Percentiles rank a stretch among this genome's conserved stretches.
Evolutionary conservation across 495 filamentous ascomycete species (phyloP).

Genomic region (Aspergillus kassunensis): DNA sequence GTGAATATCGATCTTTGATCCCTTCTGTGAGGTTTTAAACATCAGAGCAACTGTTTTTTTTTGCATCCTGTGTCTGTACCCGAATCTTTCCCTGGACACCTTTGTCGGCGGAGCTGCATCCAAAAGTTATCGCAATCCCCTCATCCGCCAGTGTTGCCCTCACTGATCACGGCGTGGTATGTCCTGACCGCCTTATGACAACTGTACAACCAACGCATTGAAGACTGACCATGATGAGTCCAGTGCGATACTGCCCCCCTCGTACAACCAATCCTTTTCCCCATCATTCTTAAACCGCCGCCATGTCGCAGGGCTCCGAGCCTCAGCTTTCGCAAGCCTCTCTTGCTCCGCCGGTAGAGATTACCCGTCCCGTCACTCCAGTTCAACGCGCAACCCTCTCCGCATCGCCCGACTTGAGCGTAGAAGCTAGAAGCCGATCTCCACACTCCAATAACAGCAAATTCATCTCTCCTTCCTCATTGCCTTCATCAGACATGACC

Average conservation of each 20-base stretch:
- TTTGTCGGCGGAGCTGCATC: slow-evolving; percentile 1
- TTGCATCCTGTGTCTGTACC: neutral
- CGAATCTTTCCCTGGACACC: neutral
- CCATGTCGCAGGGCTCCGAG: slow-evolving; percentile 38
- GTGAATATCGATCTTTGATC: neutral
- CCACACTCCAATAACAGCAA: slow-evolving; percentile 32
- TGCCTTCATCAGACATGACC: slow-evolving; percentile 55
- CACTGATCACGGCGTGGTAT: slow-evolving; percentile 24
- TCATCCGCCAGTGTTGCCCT: neutral
- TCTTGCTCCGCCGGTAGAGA: slow-evolving; percentile 39
- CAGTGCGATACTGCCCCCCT: slow-evolving; percentile 26
- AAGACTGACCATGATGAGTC: slow-evolving; percentile 1
- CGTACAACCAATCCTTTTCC: slow-evolving; percentile 10
- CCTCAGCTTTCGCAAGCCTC: slow-evolving; percentile 30
- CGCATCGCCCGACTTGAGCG: slow-evolving; percentile 39
- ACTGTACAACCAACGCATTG: slow-evolving; percentile 12
- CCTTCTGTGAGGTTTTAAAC: neutral
- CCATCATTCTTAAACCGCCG: slow-evolving; percentile 8
- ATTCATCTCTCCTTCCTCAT: slow-evolving; percentile 36
- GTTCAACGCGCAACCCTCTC: slow-evolving; percentile 35
- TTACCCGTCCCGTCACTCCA: slow-evolving; percentile 36
- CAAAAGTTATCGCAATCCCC: neutral
- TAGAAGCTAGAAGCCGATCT: slow-evolving; percentile 23
- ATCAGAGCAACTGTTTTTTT: neutral
- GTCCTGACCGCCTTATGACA: slow-evolving; percentile 22